These are phyloP conservation scores for Ustilago sp. DNA, from an alignment of 1,284 basidiomycete genomes.

Conservation along the genomic window DNA sequence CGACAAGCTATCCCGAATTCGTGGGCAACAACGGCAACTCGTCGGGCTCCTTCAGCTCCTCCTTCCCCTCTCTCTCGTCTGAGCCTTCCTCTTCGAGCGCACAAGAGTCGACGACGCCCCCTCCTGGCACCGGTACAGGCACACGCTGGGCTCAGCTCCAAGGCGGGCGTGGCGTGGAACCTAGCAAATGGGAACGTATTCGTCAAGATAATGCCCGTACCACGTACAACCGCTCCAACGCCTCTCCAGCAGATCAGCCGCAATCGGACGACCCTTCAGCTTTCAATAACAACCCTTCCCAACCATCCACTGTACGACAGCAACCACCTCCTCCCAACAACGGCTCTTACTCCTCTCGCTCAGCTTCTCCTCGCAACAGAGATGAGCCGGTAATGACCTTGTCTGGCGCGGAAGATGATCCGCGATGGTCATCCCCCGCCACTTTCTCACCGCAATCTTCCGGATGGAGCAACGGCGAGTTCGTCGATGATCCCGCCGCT, in stretches of 20 bases:
- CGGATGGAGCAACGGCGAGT: conserved; percentile 45
- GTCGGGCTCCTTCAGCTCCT: conserved; percentile 20
- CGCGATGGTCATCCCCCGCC: conserved; percentile 43
- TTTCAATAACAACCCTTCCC: neutral
- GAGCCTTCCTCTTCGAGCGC: conserved; percentile 8
- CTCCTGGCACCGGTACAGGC: conserved; percentile 35
- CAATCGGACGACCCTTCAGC: conserved; percentile 16
- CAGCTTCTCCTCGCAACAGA: conserved; percentile 5
- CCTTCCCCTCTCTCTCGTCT: conserved; percentile 4
- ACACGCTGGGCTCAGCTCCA: conserved; percentile 51
- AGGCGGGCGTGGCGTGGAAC: conserved; percentile 48
- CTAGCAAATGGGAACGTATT: conserved; percentile 55
- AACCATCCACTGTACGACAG: conserved; percentile 3
- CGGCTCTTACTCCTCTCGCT: neutral
- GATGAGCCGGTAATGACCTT: conserved; percentile 47
- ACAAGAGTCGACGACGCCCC: conserved; percentile 8
- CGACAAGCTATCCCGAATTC: conserved; percentile 17
- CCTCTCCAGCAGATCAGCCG: conserved; percentile 12
- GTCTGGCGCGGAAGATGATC: conserved; percentile 37
- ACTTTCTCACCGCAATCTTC: conserved; percentile 31
- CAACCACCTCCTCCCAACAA: neutral
- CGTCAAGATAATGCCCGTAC: conserved; percentile 55
- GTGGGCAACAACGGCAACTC: neutral
- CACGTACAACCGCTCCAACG: conserved; percentile 27
- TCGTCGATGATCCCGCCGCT: conserved; percentile 35